Conservation (phyloP, 106 monocot genomes). For the Dactylorhiza incarnata region DNA sequence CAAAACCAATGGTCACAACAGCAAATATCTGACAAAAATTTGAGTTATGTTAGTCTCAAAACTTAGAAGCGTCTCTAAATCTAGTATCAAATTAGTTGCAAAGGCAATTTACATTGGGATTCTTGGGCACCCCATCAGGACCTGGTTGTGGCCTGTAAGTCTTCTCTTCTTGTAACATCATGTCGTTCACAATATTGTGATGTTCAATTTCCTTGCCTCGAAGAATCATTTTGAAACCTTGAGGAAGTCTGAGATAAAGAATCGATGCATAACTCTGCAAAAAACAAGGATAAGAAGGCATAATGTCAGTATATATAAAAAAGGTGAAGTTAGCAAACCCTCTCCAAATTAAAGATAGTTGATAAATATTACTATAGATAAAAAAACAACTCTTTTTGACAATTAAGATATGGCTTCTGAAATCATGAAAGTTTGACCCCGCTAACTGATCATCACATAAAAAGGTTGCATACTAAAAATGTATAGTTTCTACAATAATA, state of each 20-base stretch:
- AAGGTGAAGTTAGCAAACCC: not conserved
- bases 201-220: conserved; percentile 73
- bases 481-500: not conserved
- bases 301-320: not conserved
- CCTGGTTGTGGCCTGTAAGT: conserved; percentile 53
- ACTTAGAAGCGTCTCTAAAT: not conserved
- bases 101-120: conserved; percentile 29
- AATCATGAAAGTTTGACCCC: not conserved
- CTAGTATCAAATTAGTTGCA: not conserved
- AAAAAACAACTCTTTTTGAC: not conserved
- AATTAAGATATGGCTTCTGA: not conserved
- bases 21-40: conserved; percentile 5
- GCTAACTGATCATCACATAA: not conserved
- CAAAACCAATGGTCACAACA: conserved; percentile 8
- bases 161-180: conserved; percentile 64
- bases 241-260: conserved; percentile 73
- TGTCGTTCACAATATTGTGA: conserved; percentile 74
- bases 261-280: conserved; percentile 89
- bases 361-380: not conserved
- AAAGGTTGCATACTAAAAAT: not conserved
- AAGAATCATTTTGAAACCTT: conserved; percentile 61
- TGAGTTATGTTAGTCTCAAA: not conserved
- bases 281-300: not conserved
- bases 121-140: conserved; percentile 34
- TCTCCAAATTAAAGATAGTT: not conserved